Conservation (phyloP, 768 basidiomycete genomes). For the Tylopilus sp. region DNA sequence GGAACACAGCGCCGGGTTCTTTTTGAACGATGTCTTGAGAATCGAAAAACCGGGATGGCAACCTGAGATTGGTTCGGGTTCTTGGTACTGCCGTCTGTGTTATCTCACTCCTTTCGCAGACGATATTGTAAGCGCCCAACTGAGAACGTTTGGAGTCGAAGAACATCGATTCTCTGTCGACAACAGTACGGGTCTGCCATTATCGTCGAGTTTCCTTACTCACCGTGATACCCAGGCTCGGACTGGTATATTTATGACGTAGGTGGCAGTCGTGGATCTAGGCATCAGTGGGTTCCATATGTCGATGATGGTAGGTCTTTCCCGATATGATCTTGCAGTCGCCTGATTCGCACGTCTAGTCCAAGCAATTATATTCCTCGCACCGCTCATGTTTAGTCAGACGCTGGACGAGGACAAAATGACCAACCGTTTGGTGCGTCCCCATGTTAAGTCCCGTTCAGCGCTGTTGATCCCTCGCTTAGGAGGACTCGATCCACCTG, state of each 20-base stretch:
- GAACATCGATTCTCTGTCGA: constrained; percentile 66
- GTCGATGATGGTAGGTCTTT: constrained; percentile 59
- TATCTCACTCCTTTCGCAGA: constrained; percentile 34
- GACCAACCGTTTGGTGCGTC: constrained; percentile 59
- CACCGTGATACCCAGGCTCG: constrained; percentile 32
- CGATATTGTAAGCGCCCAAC: constrained; percentile 72
- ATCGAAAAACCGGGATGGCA: constrained; percentile 53
- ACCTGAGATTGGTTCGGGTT: constrained; percentile 54
- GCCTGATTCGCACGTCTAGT: constrained; percentile 37
- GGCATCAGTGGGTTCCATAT: constrained; percentile 70
- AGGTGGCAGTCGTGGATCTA: constrained; percentile 58
- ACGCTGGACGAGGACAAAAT: constrained; percentile 64
- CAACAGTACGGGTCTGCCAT: constrained; percentile 37
- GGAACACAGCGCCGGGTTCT: constrained; percentile 67
- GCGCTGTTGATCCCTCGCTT: not conserved
- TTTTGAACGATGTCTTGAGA: constrained; percentile 65
- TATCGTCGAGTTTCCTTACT: not conserved
- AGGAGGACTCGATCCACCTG: constrained; percentile 73
- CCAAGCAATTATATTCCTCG: constrained; percentile 80
- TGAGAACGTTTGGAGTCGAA: constrained; percentile 71
- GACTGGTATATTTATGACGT: constrained; percentile 73
- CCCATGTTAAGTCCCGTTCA: no score
- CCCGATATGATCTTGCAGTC: not conserved
- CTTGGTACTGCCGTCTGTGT: not conserved
- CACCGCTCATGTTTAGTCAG: constrained; percentile 72